phyloP scores from a whole-genome alignment of 176 grass and related monocot species.

The Rhynchospora breviuscula region DNA sequence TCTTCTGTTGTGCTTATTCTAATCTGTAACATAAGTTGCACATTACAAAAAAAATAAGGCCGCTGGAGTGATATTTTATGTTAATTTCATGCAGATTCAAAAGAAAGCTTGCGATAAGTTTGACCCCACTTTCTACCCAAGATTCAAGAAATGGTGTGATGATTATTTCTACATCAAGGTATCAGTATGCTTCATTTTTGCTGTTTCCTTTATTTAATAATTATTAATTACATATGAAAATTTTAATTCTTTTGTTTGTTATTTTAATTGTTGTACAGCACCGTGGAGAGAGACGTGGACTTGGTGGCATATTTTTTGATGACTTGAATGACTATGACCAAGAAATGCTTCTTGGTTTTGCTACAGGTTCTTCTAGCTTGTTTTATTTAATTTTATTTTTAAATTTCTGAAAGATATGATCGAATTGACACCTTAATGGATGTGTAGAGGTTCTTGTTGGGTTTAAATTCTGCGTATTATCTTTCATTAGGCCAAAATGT shows the following conservation, averaged over 20 bases:
- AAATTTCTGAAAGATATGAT: neutral
- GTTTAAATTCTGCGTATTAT: neutral
- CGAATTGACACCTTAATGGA: neutral
- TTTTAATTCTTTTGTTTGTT: constrained; percentile 9
- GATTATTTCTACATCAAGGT: constrained; percentile 99
- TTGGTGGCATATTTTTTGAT: constrained; percentile 99
- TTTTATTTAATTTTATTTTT: neutral
- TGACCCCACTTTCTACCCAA: constrained; percentile 84
- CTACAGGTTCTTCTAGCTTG: constrained; percentile 49
- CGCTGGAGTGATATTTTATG: neutral
- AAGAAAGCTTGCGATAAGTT: constrained; percentile 97
- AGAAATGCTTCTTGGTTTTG: constrained; percentile 93
- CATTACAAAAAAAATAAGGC: neutral
- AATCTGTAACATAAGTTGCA: neutral
- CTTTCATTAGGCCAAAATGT: neutral
- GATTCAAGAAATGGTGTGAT: constrained; percentile 99
- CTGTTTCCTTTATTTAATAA: neutral
- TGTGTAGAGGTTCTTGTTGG: neutral
- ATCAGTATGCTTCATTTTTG: constrained; percentile 19
- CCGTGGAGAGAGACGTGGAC: constrained; percentile 72
- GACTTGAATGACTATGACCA: constrained; percentile 91
- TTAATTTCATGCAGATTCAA: constrained; percentile 57
- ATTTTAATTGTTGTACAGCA: constrained; percentile 49
- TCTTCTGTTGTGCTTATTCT: neutral
- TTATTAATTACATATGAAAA: neutral